Evolutionary conservation across 1,284 basidiomycete species (phyloP).

Genomic region (Cutaneotrichosporon mucoides): DNA sequence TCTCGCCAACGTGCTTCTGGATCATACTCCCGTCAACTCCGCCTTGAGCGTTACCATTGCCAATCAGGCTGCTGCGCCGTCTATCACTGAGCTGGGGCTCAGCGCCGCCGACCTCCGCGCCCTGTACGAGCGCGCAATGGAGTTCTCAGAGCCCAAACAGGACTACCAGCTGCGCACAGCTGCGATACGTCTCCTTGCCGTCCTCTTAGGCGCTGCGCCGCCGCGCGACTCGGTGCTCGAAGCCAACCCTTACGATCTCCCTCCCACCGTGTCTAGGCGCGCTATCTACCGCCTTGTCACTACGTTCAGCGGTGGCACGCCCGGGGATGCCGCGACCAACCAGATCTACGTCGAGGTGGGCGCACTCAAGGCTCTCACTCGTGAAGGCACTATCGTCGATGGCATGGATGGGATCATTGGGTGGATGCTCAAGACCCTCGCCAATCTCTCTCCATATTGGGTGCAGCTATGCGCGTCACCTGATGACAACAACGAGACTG

Average conservation of each 20-base stretch:
- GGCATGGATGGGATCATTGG: conserved; percentile 38
- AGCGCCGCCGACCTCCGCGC: conserved; percentile 22
- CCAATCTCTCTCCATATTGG: conserved; percentile 30
- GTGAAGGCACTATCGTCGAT: conserved; percentile 30
- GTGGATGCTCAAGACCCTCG: conserved; percentile 28
- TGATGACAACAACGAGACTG: not conserved
- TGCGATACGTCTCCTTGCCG: conserved; percentile 37
- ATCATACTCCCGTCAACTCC: conserved; percentile 4
- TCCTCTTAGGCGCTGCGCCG: conserved; percentile 29
- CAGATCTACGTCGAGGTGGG: conserved; percentile 38
- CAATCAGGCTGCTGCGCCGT: not conserved
- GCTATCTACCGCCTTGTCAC: conserved; percentile 34
- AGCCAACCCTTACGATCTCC: conserved; percentile 14
- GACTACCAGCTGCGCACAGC: conserved; percentile 34
- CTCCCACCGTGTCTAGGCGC: conserved; percentile 25
- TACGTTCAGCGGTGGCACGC: conserved; percentile 12
- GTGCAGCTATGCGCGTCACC: conserved; percentile 27
- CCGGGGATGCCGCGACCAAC: conserved; percentile 22
- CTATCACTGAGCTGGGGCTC: conserved; percentile 14
- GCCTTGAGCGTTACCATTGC: too few species aligned
- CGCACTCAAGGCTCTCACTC: conserved; percentile 37
- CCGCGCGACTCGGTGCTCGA: conserved; percentile 26
- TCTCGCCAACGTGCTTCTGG: conserved; percentile 27
- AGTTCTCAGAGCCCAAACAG: conserved; percentile 23
- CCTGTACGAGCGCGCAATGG: conserved; percentile 30